phyloP scores from a whole-genome alignment of 2,329 filamentous ascomycete genomes.

The Allantophomopsis lycopodina region DNA sequence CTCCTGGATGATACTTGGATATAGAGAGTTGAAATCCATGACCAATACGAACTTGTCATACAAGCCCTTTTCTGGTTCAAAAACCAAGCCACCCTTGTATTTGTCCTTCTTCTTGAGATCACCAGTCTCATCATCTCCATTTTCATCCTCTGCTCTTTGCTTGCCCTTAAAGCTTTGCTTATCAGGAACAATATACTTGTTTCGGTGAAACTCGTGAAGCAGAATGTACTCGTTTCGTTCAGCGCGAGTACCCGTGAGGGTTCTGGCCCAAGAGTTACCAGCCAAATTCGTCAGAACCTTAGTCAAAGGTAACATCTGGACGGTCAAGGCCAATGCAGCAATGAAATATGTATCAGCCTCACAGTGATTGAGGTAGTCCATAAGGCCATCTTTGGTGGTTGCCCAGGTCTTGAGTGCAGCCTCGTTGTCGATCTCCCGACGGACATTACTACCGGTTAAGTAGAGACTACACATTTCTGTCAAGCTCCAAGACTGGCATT shows the following conservation, averaged over 20 bases:
- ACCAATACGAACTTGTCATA: conserved; percentile 98
- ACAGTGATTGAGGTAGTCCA: conserved; percentile 89
- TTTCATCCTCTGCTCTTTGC: conserved; percentile 58
- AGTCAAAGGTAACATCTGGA: conserved; percentile 85
- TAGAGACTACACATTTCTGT: conserved; percentile 96
- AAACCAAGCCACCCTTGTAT: conserved; percentile 95
- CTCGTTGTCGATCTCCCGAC: conserved; percentile 82
- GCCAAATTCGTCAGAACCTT: conserved; percentile 94
- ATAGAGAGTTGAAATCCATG: conserved; percentile 99
- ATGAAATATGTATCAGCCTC: conserved; percentile 96
- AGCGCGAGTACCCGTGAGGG: conserved; percentile 85
- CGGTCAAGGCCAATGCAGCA: conserved; percentile 73
- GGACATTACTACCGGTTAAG: conserved; percentile 55
- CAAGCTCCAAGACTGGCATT: conserved; percentile 95
- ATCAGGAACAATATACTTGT: conserved; percentile 96
- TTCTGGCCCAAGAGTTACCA: conserved; percentile 96
- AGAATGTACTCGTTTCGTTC: conserved; percentile 99
- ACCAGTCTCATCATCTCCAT: conserved; percentile 51
- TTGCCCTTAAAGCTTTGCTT: conserved; percentile 74
- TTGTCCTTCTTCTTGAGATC: conserved; percentile 97
- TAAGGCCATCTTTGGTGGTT: conserved; percentile 65
- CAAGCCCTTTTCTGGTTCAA: conserved; percentile 91
- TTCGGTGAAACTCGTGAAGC: conserved; percentile 88
- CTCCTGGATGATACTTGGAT: conserved; percentile 99
- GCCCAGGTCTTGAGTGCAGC: conserved; percentile 78